Evolutionary conservation across 371 early-diverging fungal species (phyloP).

Genomic region (Mortierella sp.): DNA sequence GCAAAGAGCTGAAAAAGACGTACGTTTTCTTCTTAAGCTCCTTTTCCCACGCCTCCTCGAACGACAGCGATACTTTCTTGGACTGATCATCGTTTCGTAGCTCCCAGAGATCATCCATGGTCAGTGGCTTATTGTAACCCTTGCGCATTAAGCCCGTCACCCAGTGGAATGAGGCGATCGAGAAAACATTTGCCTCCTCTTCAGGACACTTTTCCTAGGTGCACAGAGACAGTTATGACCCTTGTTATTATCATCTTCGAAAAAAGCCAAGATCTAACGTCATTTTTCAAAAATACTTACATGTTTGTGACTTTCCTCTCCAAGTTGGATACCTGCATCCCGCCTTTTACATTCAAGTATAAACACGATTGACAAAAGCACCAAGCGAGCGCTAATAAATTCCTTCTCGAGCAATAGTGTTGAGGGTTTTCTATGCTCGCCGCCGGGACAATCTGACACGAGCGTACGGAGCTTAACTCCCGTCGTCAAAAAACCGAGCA

Average conservation of each 20-base stretch:
- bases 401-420: too few relatives aligned
- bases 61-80: slow-evolving; percentile 68
- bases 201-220: slow-evolving; percentile 76
- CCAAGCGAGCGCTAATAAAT: too few relatives aligned
- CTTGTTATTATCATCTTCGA: background rate
- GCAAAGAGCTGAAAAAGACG: too few relatives aligned
- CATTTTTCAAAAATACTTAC: slow-evolving; percentile 25
- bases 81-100: slow-evolving; percentile 77
- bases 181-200: slow-evolving; percentile 87
- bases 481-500: too few relatives aligned
- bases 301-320: slow-evolving; percentile 28
- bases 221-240: too few relatives aligned
- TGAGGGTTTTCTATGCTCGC: too few relatives aligned
- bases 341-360: slow-evolving; percentile 34
- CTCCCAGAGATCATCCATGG: slow-evolving; percentile 85
- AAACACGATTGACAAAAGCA: slow-evolving; percentile 47
- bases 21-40: slow-evolving; percentile 73
- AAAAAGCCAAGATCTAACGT: too few relatives aligned
- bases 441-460: too few relatives aligned
- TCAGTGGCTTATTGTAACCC: slow-evolving; percentile 81
- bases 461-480: too few relatives aligned
- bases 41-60: slow-evolving; percentile 79
- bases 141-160: slow-evolving; percentile 89
- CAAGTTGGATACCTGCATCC: slow-evolving; percentile 44
- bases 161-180: slow-evolving; percentile 90